Base-by-base conservation (phyloP, 129 eudicot genomes). In the Logfia minima region DNA sequence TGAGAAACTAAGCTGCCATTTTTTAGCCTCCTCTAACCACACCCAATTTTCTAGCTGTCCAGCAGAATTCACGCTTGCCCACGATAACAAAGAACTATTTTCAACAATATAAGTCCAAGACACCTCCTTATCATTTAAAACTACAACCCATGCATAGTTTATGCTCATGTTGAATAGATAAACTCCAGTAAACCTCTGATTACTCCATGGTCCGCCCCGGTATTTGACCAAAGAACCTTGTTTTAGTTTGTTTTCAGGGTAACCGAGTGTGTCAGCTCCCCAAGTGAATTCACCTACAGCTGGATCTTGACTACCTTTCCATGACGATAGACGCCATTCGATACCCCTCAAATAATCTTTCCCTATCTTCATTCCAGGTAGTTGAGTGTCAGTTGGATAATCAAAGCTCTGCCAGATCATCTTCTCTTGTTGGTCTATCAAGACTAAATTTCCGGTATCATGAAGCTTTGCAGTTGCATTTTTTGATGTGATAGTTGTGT, bases 341-440 rank as follows among this genome's bases (percentile, higher is more conserved):
- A 43, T 34, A 13, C 77, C 77, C 2, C 77, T 81, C 3, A 24
- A 48, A 19, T 64, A 45, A 51, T 72, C 48, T 4, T 14, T 87
- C 19, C 84, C 86, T 21, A 79, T 66, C 29, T 79, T 87, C 88
- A 77, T 82, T 52, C 77, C 88, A 5, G 86, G 85, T 10, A 87
- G 71, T 28, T 82, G 52, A 0, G 86, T 81, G 7, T 87, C 86
- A 1, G 81, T 76, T 11, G 80, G 86, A 72, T 84, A 75, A 79
- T 87, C 88, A 73, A 87, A 87, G 64, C 88, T 87, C 55, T 82
- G 91, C 91, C 91, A 87, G 10, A 76, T n/a, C 18, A 72, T n/a
- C 67, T 64, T 72, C 39, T 28, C 58, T 3, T 4, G 16, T 70
- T 51, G 48, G 28, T 74, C 17, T 51, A 3, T 71, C 83, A 87